Conservation (phyloP, 176 grass and related monocot genomes). For the Carex myosuroides region DNA sequence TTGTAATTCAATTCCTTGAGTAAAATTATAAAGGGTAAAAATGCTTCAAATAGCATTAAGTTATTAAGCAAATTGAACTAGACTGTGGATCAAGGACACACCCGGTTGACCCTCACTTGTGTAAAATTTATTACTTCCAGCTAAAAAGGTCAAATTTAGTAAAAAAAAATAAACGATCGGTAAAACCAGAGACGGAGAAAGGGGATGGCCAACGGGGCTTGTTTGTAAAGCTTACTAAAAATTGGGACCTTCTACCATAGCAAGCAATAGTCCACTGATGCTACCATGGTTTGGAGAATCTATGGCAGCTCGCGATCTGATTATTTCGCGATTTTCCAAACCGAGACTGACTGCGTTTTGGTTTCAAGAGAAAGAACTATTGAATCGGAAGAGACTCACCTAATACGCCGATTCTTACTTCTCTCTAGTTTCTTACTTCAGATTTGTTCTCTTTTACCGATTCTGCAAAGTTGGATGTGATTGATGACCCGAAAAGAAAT, state of each 20-base stretch:
- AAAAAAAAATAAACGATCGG: conserved; percentile 9
- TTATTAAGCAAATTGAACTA: conserved; percentile 4
- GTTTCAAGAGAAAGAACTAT: neutral
- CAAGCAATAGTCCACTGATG: neutral
- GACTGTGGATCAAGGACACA: neutral
- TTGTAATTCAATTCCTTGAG: neutral
- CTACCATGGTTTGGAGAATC: neutral
- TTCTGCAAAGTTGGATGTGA: neutral
- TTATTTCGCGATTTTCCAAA: neutral
- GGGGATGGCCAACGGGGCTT: neutral
- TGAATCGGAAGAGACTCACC: neutral
- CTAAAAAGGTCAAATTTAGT: conserved; percentile 15
- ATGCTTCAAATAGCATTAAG: neutral
- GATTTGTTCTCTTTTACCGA: neutral
- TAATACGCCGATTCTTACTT: neutral
- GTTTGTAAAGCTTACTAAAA: neutral
- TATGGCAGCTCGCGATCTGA: neutral
- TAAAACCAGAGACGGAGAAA: neutral
- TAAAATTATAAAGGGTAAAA: neutral
- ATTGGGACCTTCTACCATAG: neutral
- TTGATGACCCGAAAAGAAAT: neutral
- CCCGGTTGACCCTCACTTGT: neutral
- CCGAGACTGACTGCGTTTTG: neutral
- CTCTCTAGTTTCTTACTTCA: neutral
- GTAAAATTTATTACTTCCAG: neutral